Conservation (phyloP, 345 rosid genomes). For the Eucalyptus cladocalyx region DNA sequence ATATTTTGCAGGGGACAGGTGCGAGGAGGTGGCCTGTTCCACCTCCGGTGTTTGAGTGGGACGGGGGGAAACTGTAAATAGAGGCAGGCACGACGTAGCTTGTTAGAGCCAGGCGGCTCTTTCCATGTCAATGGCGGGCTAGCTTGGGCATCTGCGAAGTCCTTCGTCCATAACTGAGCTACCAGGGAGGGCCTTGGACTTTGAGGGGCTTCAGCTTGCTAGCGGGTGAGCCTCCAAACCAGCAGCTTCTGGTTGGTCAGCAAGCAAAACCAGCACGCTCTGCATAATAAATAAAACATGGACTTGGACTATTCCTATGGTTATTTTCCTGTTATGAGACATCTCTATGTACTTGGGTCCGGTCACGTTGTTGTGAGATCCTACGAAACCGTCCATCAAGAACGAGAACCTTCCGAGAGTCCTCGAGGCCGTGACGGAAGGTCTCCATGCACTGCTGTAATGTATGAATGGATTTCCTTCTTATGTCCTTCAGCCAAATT, state of each 20-base stretch:
- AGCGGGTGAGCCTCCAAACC: neutral
- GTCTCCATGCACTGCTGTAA: neutral
- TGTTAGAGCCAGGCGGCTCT: neutral
- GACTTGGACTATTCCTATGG: neutral
- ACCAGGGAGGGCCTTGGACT: neutral
- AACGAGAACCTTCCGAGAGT: neutral
- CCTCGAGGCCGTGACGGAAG: neutral
- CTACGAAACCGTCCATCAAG: neutral
- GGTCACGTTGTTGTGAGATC: neutral
- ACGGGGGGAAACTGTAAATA: too few relatives aligned
- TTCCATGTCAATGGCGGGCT: neutral
- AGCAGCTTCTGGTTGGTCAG: neutral
- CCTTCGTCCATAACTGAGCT: neutral
- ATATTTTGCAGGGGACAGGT: neutral
- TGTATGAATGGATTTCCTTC: neutral
- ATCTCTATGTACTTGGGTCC: neutral
- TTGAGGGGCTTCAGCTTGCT: neutral
- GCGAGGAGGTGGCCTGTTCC: neutral
- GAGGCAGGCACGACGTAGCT: neutral
- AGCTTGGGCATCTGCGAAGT: neutral
- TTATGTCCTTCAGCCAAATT: neutral
- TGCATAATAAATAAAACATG: neutral
- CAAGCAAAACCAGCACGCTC: neutral
- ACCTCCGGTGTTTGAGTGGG: fast-evolving
- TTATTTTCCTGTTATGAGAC: neutral